Conservation (phyloP, 139 green algal genomes). For the Coccomyxa sp. region DNA sequence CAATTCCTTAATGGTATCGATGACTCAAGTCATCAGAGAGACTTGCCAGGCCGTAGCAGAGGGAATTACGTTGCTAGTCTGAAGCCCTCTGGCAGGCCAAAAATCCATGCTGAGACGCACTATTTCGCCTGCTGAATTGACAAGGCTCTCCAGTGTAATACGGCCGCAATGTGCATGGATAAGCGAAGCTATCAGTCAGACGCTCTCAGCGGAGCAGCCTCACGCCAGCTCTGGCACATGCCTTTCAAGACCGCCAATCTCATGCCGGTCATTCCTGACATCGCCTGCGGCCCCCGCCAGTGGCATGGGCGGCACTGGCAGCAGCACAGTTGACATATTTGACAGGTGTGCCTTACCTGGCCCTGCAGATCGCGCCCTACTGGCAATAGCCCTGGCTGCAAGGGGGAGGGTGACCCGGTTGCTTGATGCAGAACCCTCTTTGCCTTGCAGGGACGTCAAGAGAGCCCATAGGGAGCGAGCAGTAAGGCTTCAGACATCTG, state of each 20-base stretch:
- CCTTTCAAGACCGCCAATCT: background rate
- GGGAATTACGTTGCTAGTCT: too few relatives aligned
- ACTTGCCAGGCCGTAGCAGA: too few relatives aligned
- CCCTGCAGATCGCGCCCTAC: background rate
- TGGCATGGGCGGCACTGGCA: slow-evolving; percentile 6
- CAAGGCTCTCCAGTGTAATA: background rate
- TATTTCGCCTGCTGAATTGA: too few relatives aligned
- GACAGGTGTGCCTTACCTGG: slow-evolving; percentile 4
- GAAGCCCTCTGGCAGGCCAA: too few relatives aligned
- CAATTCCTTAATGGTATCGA: too few relatives aligned
- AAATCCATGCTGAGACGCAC: too few relatives aligned
- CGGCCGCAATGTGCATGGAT: background rate
- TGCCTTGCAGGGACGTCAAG: slow-evolving; percentile 49
- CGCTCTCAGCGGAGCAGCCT: background rate
- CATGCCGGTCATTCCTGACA: too few relatives aligned
- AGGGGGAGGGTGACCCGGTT: background rate
- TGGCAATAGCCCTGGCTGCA: background rate
- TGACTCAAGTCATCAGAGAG: too few relatives aligned
- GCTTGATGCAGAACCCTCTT: too few relatives aligned
- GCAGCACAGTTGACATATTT: slow-evolving; percentile 7
- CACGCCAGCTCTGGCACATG: background rate
- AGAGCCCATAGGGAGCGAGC: slow-evolving; percentile 56
- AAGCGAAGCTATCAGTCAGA: too few relatives aligned
- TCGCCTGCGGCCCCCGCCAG: too few relatives aligned
- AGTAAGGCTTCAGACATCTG: slow-evolving; percentile 14